Conservation (phyloP, 306 rosid genomes). For the Crataegus laevigata region DNA sequence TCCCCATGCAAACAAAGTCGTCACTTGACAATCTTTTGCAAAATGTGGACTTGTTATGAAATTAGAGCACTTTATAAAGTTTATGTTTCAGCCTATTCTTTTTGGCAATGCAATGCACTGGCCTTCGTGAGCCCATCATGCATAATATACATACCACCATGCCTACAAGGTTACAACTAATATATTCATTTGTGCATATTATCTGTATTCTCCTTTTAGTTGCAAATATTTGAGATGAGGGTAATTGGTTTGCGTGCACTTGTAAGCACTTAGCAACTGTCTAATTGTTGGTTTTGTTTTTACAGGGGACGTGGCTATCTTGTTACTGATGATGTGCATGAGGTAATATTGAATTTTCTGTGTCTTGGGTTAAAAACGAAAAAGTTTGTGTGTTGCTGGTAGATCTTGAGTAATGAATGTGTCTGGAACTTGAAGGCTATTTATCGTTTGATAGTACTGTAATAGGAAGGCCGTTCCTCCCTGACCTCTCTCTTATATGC, state of each 20-base stretch:
- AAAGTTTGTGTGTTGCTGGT: not conserved
- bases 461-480: not conserved
- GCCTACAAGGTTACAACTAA: not conserved
- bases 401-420: not conserved
- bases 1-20: not conserved
- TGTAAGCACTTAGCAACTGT: not conserved
- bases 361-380: not conserved
- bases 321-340: constrained; percentile 61
- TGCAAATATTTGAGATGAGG: not conserved
- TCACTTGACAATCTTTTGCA: not conserved
- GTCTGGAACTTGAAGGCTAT: not conserved
- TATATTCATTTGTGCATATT: not conserved
- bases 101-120: not conserved
- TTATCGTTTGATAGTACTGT: not conserved
- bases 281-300: constrained; percentile 18
- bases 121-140: not conserved
- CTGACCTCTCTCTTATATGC: not conserved
- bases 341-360: constrained; percentile 35
- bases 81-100: not conserved
- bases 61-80: not conserved
- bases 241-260: not conserved
- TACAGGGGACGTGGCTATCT: constrained; percentile 78
- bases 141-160: not conserved
- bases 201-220: not conserved
- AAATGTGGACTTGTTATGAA: not conserved